Base-by-base conservation (phyloP, 306 rosid genomes). In the Prunus kanzakura region DNA sequence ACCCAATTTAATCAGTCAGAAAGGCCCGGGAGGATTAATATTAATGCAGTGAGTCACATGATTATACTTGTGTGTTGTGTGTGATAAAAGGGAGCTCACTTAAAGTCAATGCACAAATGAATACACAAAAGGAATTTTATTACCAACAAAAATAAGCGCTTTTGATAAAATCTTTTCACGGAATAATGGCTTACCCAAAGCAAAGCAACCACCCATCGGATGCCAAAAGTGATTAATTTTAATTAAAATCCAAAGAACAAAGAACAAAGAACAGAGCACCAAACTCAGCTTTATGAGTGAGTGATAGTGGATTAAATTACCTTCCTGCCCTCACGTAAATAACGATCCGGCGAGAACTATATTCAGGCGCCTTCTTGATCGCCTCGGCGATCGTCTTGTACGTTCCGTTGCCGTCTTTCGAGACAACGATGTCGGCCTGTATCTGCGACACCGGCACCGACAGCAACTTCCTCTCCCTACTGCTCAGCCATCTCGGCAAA, bases 271-370 rank as follows among this genome's bases (percentile, higher is more conserved):
- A 10, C 16, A 52, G 6, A 16, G 20, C 3, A 16, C 6, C 6
- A 32, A 30, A 64, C 0, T 60, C 55, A 4, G 6, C 23, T 8
- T 50, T 49, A 66, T 11, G 16, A 12, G 25, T 62, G 12, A 67
- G 1, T 14, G 41, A 35, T 0, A 4, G 8, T 11, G 58, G 41
- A 0, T 0, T 35, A 54, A 84, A 45, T 86, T 89, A 95, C 99
- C 96, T 96, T 92, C 99, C 99, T 81, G 93, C 93, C 84, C n/a
- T 92, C 67, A 96, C 79, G 86, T 92, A 88, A 64, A 96, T 88
- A 55, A 92, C 66, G 38, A 84, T 77, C n/a, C 98, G 89, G 3
- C 81, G 89, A n/a, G 2, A 25, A 54, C 93, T 68, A 23, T 80
- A 63, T 52, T 90, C 88, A 0, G 99, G 98, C 6, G 84, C 93